These are phyloP conservation scores for Telopea speciosissima DNA, from an alignment of 177 flowering plant genomes.

Conservation along the genomic window DNA sequence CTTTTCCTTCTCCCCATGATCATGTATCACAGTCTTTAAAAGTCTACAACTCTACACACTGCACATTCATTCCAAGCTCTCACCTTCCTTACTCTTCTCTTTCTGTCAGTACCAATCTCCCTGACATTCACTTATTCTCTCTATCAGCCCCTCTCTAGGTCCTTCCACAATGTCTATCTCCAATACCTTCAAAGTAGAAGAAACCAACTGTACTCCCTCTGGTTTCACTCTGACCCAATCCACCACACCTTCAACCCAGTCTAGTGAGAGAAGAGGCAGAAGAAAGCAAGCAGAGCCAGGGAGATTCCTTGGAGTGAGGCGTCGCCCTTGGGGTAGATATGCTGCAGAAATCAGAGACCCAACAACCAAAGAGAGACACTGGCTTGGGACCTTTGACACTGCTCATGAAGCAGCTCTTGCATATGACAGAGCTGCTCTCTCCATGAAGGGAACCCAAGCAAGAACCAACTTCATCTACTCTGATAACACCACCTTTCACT, in stretches of 20 bases:
- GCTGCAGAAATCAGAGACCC: constrained; percentile 98
- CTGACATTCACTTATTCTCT: not conserved
- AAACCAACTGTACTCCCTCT: constrained; percentile 21
- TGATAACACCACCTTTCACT: constrained; percentile 36
- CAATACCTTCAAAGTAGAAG: constrained; percentile 21
- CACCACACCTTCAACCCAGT: constrained; percentile 37
- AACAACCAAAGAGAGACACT: constrained; percentile 87
- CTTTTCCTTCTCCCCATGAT: constrained; percentile 24
- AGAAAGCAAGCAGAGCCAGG: constrained; percentile 80
- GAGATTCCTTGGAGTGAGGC: constrained; percentile 81
- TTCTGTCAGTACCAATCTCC: not conserved
- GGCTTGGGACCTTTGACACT: constrained; percentile 98
- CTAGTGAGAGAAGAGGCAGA: constrained; percentile 66
- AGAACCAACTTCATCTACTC: constrained; percentile 89
- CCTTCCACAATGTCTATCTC: constrained; percentile 24
- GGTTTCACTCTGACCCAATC: constrained; percentile 57
- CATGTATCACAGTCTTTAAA: constrained; percentile 31
- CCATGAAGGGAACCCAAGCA: constrained; percentile 91
- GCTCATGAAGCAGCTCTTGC: constrained; percentile 98
- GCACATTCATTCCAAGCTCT: constrained; percentile 13
- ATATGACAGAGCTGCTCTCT: constrained; percentile 94
- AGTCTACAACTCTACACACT: constrained; percentile 19
- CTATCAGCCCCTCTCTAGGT: not conserved
- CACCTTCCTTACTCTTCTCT: not conserved
- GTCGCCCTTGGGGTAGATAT: constrained; percentile 95